Conservation (phyloP, 257 asterid species). For the Solanum chmielewskii region DNA sequence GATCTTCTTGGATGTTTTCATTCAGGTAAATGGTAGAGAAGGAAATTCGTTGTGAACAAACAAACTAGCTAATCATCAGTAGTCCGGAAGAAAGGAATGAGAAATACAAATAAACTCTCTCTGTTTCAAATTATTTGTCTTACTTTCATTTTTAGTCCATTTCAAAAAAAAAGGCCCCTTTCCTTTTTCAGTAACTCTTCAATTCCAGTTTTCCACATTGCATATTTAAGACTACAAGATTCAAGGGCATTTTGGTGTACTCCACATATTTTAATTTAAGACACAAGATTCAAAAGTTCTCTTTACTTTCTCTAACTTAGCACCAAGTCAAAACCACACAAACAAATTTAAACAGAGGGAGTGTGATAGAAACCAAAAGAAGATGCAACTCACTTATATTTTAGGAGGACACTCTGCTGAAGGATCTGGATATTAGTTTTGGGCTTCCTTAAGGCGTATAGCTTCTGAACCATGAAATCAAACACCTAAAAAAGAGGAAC, state of each 20-base stretch:
- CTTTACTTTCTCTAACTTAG: background rate
- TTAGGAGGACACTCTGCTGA: constrained; percentile 94
- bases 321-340: background rate
- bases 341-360: background rate
- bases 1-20: background rate
- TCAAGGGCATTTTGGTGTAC: background rate
- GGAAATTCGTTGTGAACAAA: background rate
- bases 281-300: background rate
- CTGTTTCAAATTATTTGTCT: background rate
- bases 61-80: background rate
- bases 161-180: background rate
- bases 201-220: background rate
- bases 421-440: constrained; percentile 98
- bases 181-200: background rate
- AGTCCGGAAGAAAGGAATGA: background rate
- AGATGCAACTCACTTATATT: constrained; percentile 69
- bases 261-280: background rate
- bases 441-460: constrained; percentile 91
- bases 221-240: background rate
- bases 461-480: constrained; percentile 88
- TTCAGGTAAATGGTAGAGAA: background rate
- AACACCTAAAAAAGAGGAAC: constrained; percentile 47
- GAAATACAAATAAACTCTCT: background rate
- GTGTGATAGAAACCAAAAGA: background rate
- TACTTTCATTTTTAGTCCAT: background rate